Base-by-base conservation (phyloP, 2,329 filamentous ascomycete species). In the Cercospora janseana region DNA sequence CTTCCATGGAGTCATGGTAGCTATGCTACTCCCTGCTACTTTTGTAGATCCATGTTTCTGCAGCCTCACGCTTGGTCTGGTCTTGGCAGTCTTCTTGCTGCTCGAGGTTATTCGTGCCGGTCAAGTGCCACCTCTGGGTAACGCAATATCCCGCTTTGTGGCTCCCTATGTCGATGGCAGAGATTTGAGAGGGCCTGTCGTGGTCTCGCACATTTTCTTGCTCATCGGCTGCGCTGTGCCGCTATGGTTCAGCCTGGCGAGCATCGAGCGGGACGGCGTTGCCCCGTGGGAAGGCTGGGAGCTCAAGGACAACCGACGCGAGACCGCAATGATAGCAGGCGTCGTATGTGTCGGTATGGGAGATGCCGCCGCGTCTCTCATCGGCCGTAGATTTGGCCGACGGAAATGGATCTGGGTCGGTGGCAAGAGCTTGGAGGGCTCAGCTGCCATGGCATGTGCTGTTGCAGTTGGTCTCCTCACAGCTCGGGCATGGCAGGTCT, bases 1-100 rank as follows among this genome's bases (percentile, higher is more conserved):
- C 18, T 98, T 98, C 68, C 93, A 98, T 69, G 94, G 94, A 60
- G 95, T 92, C 79, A 97, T 97, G 87, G 92, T 97, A 6, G 83
- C 83, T 49, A 96, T 98, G 88, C 85, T 98, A 49, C 77, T 97
- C 2, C 91, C 93, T 0, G 83, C 88, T 1, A 87, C 86, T 2
- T 96, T 83, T 66, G 73, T 97, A 56, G 93, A 98, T 67, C 92
- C 93, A 1, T 78, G 85, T 31, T 97, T 88, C 68, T 83, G 85
- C 42, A 82, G 87, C 1, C 75, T 98, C 9, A 88, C 90, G 0
- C 76, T 97, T n/a, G 77, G 79, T 0, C 73, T 96, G 24, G 82
- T 90, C 20, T 79, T 98, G 27, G 83, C 87, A 3, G 77, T 94
- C 45, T 98, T 98, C 65, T 75, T 97, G 10, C 76, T 97, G 4